phyloP scores from a whole-genome alignment of 192 early-diverging fungal genomes.

The Coemansia umbellata region DNA sequence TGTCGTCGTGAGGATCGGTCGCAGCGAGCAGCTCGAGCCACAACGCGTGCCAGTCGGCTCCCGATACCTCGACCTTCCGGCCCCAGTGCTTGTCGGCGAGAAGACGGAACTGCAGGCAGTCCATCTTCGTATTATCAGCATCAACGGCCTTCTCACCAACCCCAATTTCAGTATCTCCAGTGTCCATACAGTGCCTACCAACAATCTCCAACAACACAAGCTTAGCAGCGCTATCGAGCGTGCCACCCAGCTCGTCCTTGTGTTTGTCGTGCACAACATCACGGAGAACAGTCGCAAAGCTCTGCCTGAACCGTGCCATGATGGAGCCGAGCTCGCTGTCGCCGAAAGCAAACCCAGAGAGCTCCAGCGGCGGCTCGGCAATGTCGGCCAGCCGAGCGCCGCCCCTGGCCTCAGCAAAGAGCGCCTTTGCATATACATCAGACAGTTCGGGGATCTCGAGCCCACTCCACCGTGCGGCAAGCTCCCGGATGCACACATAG shows the following conservation, averaged over 20 bases:
- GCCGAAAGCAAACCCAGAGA: constrained; percentile 23
- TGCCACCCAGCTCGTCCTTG: not conserved
- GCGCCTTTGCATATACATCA: constrained; percentile 1
- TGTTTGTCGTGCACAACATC: not conserved
- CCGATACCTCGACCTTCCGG: not conserved
- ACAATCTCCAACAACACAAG: constrained; percentile 12
- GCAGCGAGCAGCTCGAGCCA: no score
- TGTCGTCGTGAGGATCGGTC: no score
- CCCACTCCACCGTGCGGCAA: not conserved
- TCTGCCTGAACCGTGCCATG: constrained; percentile 1
- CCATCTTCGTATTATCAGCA: not conserved
- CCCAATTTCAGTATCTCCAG: no score
- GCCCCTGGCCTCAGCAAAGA: not conserved
- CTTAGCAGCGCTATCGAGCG: constrained; percentile 5
- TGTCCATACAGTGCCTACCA: not conserved
- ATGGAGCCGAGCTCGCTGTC: constrained; percentile 15
- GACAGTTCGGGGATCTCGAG: constrained; percentile 4
- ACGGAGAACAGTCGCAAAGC: constrained; percentile 6
- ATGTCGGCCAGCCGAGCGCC: constrained; percentile 1
- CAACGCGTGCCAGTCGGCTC: not conserved
- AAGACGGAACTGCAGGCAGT: constrained; percentile 15
- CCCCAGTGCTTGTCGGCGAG: constrained; percentile 30
- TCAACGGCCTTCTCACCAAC: no score
- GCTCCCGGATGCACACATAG: constrained; percentile 1
- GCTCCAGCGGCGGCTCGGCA: constrained; percentile 21